Conservation (phyloP, 2,329 filamentous ascomycete genomes). For the Penicillium glabrum region DNA sequence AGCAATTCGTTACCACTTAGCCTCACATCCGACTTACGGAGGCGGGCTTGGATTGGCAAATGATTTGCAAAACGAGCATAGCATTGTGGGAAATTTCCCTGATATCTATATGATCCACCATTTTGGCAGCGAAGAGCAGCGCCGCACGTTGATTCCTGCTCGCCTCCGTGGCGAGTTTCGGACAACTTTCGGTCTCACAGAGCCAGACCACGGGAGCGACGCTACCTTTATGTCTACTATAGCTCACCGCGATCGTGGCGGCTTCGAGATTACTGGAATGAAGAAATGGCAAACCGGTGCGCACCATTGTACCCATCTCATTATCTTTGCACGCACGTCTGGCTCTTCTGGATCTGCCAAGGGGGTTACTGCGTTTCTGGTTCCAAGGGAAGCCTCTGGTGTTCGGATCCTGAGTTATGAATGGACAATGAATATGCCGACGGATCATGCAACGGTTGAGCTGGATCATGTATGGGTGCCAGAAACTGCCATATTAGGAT, state of each 20-base stretch:
- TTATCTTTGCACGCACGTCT: slow-evolving; percentile 61
- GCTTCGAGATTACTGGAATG: slow-evolving; percentile 53
- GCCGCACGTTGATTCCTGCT: slow-evolving; percentile 53
- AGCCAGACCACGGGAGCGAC: slow-evolving; percentile 62
- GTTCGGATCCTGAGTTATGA: slow-evolving; percentile 59
- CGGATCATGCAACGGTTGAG: slow-evolving; percentile 62
- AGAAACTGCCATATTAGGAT: slow-evolving; percentile 52
- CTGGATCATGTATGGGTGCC: slow-evolving; percentile 60
- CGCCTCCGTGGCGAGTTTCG: slow-evolving; percentile 55
- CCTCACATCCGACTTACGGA: slow-evolving; percentile 45
- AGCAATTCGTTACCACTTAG: slow-evolving; percentile 60
- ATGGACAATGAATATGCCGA: slow-evolving; percentile 68
- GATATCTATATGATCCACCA: slow-evolving; percentile 63
- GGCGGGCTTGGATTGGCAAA: slow-evolving; percentile 60
- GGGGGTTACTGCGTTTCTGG: slow-evolving; percentile 63
- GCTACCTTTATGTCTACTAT: slow-evolving; percentile 62
- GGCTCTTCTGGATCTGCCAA: slow-evolving; percentile 53
- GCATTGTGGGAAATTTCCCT: slow-evolving; percentile 62
- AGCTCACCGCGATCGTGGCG: slow-evolving; percentile 46
- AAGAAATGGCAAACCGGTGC: slow-evolving; percentile 69
- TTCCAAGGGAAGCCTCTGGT: slow-evolving; percentile 54
- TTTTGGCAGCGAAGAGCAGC: slow-evolving; percentile 58
- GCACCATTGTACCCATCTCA: slow-evolving; percentile 61
- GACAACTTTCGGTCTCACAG: slow-evolving; percentile 63
- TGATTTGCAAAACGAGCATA: slow-evolving; percentile 65